Percentiles rank a stretch among this genome's conserved stretches.
phyloP scores from a whole-genome alignment of 169 alveolate species.

The Plasmodium gaboni region DNA sequence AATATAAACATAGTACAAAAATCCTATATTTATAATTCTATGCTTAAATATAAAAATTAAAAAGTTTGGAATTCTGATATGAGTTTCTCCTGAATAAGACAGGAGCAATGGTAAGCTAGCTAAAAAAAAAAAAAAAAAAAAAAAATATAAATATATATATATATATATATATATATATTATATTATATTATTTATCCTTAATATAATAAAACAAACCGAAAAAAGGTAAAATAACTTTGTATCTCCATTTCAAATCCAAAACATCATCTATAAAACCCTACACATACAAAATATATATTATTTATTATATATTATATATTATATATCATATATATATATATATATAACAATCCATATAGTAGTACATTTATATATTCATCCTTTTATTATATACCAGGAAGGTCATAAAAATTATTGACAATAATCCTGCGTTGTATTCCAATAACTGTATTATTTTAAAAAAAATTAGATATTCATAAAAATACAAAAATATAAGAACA shows the following conservation, averaged over 20 bases:
- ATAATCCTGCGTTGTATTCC: slow-evolving; percentile 89
- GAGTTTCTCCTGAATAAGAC: slow-evolving; percentile 93
- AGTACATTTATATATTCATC: background rate
- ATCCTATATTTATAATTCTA: slow-evolving; percentile 87
- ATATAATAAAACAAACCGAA: slow-evolving; percentile 82
- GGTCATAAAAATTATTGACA: slow-evolving; percentile 91
- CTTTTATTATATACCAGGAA: slow-evolving; percentile 83
- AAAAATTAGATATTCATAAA: background rate
- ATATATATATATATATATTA: background rate
- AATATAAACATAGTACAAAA: slow-evolving; percentile 90
- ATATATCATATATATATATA: slow-evolving; percentile 6
- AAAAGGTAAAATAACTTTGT: slow-evolving; percentile 92
- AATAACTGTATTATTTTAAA: slow-evolving; percentile 72
- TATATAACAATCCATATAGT: slow-evolving; percentile 1
- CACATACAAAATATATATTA: background rate
- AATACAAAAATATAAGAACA: background rate
- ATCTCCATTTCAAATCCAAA: slow-evolving; percentile 93
- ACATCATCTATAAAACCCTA: slow-evolving; percentile 93
- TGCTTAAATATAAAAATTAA: slow-evolving; percentile 79
- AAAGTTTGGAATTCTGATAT: slow-evolving; percentile 87
- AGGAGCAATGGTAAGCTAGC: slow-evolving; percentile 87
- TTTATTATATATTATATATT: too few relatives aligned
- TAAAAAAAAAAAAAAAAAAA: slow-evolving; percentile 44
- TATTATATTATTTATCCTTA: slow-evolving; percentile 9
- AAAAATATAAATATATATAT: slow-evolving; percentile 1